Conservation (phyloP, 192 early-diverging fungal species). For the Chytriomyces confervae region DNA sequence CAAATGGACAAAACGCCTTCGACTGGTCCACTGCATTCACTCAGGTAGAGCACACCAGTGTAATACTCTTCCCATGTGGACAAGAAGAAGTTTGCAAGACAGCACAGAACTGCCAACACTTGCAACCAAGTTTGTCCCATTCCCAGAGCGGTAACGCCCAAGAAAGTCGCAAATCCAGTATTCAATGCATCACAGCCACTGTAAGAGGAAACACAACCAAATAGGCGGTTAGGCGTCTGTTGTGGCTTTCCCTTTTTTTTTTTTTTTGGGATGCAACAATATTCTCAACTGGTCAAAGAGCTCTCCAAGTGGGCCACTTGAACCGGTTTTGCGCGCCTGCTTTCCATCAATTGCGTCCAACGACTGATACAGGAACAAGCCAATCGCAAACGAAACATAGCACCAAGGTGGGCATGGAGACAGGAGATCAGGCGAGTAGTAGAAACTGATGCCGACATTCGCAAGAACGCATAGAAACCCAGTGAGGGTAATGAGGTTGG, state of each 20-base stretch:
- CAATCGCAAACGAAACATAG: constrained; percentile 65
- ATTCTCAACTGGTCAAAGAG: constrained; percentile 81
- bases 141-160: constrained; percentile 67
- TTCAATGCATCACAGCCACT: constrained; percentile 76
- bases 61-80: constrained; percentile 96
- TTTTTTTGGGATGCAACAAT: background rate
- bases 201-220: background rate
- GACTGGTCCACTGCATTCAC: constrained; percentile 87
- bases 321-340: constrained; percentile 88
- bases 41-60: constrained; percentile 83
- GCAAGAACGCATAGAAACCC: constrained; percentile 80
- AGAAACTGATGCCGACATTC: constrained; percentile 74
- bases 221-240: too few relatives aligned
- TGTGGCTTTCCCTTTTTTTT: too few relatives aligned
- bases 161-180: constrained; percentile 64
- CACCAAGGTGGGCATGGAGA: constrained; percentile 76
- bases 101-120: constrained; percentile 31
- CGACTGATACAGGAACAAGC: constrained; percentile 87
- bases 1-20: constrained; percentile 82
- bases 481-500: constrained; percentile 89
- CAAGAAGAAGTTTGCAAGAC: constrained; percentile 84
- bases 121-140: constrained; percentile 76
- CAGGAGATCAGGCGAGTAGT: constrained; percentile 73
- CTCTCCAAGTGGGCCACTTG: constrained; percentile 89
- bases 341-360: constrained; percentile 96